A percentile compares a stretch with the other conserved stretches of the same genome.
phyloP scores from a whole-genome alignment of 148 eudicot species.

The Polygonum aviculare region DNA sequence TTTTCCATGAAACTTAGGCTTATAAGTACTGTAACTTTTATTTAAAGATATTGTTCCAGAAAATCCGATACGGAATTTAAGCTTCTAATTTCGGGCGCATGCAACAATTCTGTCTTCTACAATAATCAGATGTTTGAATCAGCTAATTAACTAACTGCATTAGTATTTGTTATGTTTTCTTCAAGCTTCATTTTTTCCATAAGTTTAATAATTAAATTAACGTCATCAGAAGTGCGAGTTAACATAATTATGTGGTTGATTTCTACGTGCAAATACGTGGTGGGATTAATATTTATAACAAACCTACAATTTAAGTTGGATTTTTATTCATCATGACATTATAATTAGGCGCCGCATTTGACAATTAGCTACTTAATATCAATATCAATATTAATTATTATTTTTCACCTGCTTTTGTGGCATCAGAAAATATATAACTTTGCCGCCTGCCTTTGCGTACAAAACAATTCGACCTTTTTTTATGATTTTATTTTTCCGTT shows the following conservation, averaged over 20 bases:
- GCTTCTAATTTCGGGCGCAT: background rate
- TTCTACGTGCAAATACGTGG: background rate
- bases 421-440: background rate
- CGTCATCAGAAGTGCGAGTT: no score
- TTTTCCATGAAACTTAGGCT: slow-evolving; percentile 3
- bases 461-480: background rate
- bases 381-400: no score
- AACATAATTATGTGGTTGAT: background rate
- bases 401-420: background rate
- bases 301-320: background rate
- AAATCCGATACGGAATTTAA: background rate
- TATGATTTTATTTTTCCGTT: background rate
- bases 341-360: background rate
- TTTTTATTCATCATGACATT: background rate
- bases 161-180: no score
- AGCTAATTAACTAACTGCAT: background rate
- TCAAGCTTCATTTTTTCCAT: no score
- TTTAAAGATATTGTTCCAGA: background rate
- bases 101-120: background rate
- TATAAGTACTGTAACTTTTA: background rate
- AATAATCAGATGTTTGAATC: background rate
- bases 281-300: background rate
- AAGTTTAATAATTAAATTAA: no score
- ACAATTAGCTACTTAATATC: background rate
- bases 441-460: background rate